Evolutionary conservation across 805 yeast species (phyloP), one percentile per base, ranked within the genome.

Genomic region (Citeromyces matritensis): DNA sequence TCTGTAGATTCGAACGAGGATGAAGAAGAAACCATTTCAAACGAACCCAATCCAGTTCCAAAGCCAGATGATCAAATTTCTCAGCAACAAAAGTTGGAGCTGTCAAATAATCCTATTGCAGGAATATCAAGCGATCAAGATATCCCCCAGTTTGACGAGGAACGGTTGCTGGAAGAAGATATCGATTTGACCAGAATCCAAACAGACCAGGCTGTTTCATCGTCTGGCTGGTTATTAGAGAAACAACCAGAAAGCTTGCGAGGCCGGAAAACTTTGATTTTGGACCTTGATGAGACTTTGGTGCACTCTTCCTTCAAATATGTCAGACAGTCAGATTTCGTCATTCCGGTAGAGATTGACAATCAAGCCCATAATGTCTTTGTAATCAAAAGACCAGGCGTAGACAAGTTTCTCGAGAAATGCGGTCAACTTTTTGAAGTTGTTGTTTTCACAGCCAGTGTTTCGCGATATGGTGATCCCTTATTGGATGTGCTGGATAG

Each of bases 331-430:
- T 94, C 95, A 2, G 99, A 91, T 56, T 91, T 91, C 56, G 93
- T 93, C 30, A 83, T 91, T 31, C 97, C 98, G 10, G 98, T 91
- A 33, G 97, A 88, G 51, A 88, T 91, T 39, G 97, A 91, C 45
- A 77, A 77, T 44, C 88, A 82, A 50, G 65, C 76, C 23, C 97
- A 91, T 53, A 88, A 83, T 46, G 98, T 91, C 28, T 91, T 85
- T 50, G 98, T 91, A 15, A 85, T 86, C 35, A 91, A 91, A 49
- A 69, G 99, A 45, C 99, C 99, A 1, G 98, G 98, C 1, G 97
- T 93, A 31, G 98, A 91, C 55, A 93, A 83, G 48, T 91, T 91
- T 47, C 61, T 91, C 60, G 60, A 59, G 43, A 65, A 69, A 40
- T 94, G 88, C 30, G 94, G 96, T 17, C 65, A 82, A 49, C 52